A percentile compares a stretch with the other conserved stretches of the same genome.
Conservation (phyloP, 2,329 filamentous ascomycete genomes). For the Cercospora canescens region DNA sequence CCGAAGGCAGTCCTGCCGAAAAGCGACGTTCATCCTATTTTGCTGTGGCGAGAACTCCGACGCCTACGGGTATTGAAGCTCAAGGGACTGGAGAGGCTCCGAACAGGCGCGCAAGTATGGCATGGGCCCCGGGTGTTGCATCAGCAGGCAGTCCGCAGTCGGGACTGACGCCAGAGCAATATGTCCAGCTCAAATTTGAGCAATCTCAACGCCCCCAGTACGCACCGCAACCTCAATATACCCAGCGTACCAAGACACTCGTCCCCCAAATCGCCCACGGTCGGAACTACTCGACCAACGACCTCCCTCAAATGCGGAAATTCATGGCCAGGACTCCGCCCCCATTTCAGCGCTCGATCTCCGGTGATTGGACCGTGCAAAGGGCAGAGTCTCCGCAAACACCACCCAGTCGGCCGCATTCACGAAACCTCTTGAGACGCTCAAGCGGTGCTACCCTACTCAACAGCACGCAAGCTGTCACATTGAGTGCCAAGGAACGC, state of each 20-base stretch:
- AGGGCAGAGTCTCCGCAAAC: conserved; percentile 22
- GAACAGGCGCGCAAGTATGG: conserved; percentile 63
- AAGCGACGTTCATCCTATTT: conserved; percentile 37
- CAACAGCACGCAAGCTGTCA: conserved; percentile 50
- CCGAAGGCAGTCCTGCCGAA: conserved; percentile 27
- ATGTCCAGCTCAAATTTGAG: conserved; percentile 63
- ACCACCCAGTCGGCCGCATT: conserved; percentile 33
- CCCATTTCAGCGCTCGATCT: conserved; percentile 44
- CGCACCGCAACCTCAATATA: conserved; percentile 53
- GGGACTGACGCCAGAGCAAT: conserved; percentile 73
- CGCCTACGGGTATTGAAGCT: conserved; percentile 33
- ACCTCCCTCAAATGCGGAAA: conserved; percentile 26
- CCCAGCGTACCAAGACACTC: conserved; percentile 35
- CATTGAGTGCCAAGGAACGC: conserved; percentile 83
- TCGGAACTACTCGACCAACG: conserved; percentile 27
- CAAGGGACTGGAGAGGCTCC: conserved; percentile 34
- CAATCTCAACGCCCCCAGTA: conserved; percentile 55
- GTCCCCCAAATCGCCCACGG: conserved; percentile 29
- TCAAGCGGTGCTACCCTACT: conserved; percentile 22
- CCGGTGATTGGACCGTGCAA: conserved; percentile 47
- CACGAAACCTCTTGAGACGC: conserved; percentile 19
- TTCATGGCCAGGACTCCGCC: conserved; percentile 40
- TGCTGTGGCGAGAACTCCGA: conserved; percentile 28
- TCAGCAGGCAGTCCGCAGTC: conserved; percentile 50
- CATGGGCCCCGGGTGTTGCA: conserved; percentile 75